Evolutionary conservation across 345 rosid genomes (phyloP), one percentile per base, ranked within the genome.

Genomic region (Clausena lansium): DNA sequence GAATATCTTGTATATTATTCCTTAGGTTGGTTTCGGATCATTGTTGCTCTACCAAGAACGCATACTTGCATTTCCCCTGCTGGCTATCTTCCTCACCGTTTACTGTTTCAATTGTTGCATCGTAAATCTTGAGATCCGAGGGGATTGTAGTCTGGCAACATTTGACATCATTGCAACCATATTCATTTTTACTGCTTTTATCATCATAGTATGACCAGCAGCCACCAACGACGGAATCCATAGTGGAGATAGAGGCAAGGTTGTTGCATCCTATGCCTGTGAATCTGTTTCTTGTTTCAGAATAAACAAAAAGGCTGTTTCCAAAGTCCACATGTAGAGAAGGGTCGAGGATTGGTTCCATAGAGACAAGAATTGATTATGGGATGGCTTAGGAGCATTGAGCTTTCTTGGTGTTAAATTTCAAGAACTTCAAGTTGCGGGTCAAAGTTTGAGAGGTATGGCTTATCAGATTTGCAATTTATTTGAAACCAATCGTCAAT

Each of bases 61-160:
- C 75, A 32, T 9, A 9, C 25, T 32, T 52, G 50, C 62, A 71
- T 0, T 4, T 33, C 17, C 19, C 74, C 5, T 19, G 1, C 39
- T 3, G 15, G 9, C 6, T 8, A 0, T 28, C 27, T 19, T 19
- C 32, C 1, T 28, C 2, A 2, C 1, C 3, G 17, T 70, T 50
- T 70, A 70, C 17, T 2, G 15, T 17, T 15, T 59, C 7, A 15
- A 70, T 19, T 2, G 65, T 9, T 2, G 50, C 62, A 54, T 32
- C 13, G 10, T 57, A 57, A 2, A n/a, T 8, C 35, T 72, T 5
- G 22, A 72, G 76, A 14, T 3, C 5, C 4, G 28, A 55, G 59
- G 65, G 76, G n/a, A 72, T 72, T 36, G 2, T 13, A 22, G 75
- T 57, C 7, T 71, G 30, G 50, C 75, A 71, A 35, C 75, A 71